Evolutionary conservation across 2,329 filamentous ascomycete genomes (phyloP).

Genomic region (Diaporthe helianthi): DNA sequence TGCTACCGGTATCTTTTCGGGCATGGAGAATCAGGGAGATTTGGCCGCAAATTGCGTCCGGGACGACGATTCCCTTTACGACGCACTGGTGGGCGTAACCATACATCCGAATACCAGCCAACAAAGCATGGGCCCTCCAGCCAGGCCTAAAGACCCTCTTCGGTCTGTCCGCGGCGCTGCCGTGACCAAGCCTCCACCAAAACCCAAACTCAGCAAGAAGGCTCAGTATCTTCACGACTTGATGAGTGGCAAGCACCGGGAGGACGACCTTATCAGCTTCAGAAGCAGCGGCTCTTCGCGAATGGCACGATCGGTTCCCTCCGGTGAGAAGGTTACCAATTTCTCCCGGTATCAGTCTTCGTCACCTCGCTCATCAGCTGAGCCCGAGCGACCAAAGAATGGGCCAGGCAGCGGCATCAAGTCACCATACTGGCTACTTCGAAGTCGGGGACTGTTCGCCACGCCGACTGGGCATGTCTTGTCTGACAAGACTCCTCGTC

Average conservation of each 20-base stretch:
- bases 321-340: slow-evolving; percentile 32
- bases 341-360: slow-evolving; percentile 34
- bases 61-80: slow-evolving; percentile 37
- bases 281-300: slow-evolving; percentile 34
- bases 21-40: slow-evolving; percentile 48
- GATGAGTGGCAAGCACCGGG: slow-evolving; percentile 30
- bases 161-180: slow-evolving; percentile 32
- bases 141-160: slow-evolving; percentile 34
- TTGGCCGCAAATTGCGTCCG: slow-evolving; percentile 46
- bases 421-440: slow-evolving; percentile 34
- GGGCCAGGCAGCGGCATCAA: slow-evolving; percentile 33
- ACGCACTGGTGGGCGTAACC: slow-evolving; percentile 33
- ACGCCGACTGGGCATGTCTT: slow-evolving; percentile 33
- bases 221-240: slow-evolving; percentile 31
- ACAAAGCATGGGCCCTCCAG: slow-evolving; percentile 33
- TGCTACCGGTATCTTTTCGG: slow-evolving; percentile 51
- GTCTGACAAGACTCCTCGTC: slow-evolving; percentile 32
- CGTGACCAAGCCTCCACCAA: slow-evolving; percentile 25
- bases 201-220: slow-evolving; percentile 32
- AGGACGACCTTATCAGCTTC: slow-evolving; percentile 35
- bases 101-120: slow-evolving; percentile 31
- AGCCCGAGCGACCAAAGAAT: slow-evolving; percentile 27
- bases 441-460: slow-evolving; percentile 31
- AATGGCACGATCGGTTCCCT: slow-evolving; percentile 29
- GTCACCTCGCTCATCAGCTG: slow-evolving; percentile 32